phyloP scores from a whole-genome alignment of 495 filamentous ascomycete genomes.

The Coniosporium apollinis region DNA sequence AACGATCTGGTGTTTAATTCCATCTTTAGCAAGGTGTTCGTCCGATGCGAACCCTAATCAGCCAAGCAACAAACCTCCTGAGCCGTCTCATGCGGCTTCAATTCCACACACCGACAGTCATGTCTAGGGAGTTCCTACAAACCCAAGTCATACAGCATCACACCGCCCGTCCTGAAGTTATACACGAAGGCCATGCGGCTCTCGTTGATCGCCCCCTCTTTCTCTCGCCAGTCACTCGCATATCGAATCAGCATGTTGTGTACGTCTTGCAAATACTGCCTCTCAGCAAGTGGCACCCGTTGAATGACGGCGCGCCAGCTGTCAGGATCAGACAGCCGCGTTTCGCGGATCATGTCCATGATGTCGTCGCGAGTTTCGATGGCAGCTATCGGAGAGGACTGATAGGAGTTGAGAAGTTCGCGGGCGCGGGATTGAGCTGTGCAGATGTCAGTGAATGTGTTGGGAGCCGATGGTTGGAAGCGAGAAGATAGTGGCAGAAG shows the following conservation, averaged over 20 bases:
- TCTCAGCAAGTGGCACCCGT: conserved; percentile 55
- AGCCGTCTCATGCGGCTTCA: too few species aligned
- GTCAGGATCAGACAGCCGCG: conserved; percentile 63
- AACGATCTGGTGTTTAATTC: too few species aligned
- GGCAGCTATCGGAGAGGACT: conserved; percentile 62
- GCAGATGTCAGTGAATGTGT: neutral
- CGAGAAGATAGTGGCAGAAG: too few species aligned
- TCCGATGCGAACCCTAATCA: too few species aligned
- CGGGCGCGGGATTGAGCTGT: too few species aligned
- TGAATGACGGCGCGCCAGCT: conserved; percentile 76
- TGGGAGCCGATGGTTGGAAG: conserved; percentile 5
- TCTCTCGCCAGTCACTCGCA: conserved; percentile 39
- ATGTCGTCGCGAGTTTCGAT: conserved; percentile 78
- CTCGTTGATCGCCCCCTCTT: conserved; percentile 11
- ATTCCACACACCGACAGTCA: too few species aligned
- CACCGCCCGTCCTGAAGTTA: conserved; percentile 22
- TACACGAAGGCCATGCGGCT: conserved; percentile 27
- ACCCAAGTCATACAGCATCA: conserved; percentile 23
- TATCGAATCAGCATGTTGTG: conserved; percentile 56
- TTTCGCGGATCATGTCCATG: conserved; percentile 61
- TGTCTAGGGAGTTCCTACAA: too few species aligned
- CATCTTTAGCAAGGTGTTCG: too few species aligned
- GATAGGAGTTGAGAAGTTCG: conserved; percentile 34
- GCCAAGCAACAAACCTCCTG: too few species aligned
- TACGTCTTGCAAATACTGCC: conserved; percentile 73